Base-by-base conservation (phyloP, 2,329 filamentous ascomycete species). In the Blumeria hordei region DNA sequence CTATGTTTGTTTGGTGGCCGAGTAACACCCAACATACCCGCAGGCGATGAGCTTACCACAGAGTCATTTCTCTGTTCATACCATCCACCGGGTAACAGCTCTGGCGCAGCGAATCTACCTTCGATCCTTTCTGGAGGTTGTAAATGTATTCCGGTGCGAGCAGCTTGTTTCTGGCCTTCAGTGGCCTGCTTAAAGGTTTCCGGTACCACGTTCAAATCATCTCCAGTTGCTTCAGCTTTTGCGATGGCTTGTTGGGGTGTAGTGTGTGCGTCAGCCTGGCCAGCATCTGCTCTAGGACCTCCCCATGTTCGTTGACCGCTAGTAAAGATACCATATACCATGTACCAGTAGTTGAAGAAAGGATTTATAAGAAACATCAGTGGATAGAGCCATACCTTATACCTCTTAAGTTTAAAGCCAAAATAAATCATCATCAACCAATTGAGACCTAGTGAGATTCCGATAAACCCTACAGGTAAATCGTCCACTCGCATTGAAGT, bases 321-420 rank as follows among this genome's bases (percentile, higher is more conserved):
- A 5, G 54, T 58, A 36, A 61, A 63, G 10, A 61, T 62, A n/a
- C 60, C 61, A 47, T 63, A 62, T 4, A 60, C 59, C 84, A 95
- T 94, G 70, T 96, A 96, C 57, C 87, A 77, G 90, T 90, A 96
- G 69, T 96, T 96, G 74, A 95, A 88, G 65, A 96, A 93, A 0
- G 92, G 90, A 64, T 95, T 96, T 59, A 95, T 68, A 50, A 94
- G 70, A 66, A 95, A 96, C 88, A 96, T 95, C 59, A 96, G 63
- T 0, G 90, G 90, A 65, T 96, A 96, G 6, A 96, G 73, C 82
- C 86, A 90, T 58, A 93, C 84, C 72, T 98, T 96, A 72, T 83
- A 95, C 10, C 92, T 78, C 58, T 82, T 81, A 52, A 96, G 76
- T 68, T 86, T 88, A 55, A 81, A 76, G 28, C 87, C 90, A 67